Percentiles rank a stretch among this genome's conserved stretches.
These are phyloP conservation scores for Penicillium corylophilum DNA, from an alignment of 2,329 filamentous ascomycete species.

Conservation along the genomic window DNA sequence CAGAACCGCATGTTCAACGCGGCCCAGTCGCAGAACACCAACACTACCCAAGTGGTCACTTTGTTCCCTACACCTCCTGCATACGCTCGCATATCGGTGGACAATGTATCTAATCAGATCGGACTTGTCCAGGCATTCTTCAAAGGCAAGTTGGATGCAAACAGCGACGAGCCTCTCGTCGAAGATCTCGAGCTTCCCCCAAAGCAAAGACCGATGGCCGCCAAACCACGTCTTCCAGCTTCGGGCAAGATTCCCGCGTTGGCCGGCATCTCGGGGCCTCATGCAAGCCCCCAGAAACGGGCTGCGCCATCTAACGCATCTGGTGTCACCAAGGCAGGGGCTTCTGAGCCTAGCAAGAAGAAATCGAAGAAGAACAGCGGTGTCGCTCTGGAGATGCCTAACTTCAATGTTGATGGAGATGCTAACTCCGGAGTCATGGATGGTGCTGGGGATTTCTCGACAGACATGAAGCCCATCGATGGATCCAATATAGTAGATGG, in stretches of 20 bases:
- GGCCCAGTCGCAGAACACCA: conserved; percentile 72
- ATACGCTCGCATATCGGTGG: conserved; percentile 74
- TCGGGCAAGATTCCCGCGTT: conserved; percentile 46
- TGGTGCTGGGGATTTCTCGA: conserved; percentile 9
- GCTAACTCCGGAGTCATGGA: conserved; percentile 25
- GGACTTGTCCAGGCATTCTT: conserved; percentile 91
- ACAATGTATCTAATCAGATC: conserved; percentile 76
- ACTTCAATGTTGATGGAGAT: conserved; percentile 23
- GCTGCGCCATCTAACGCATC: conserved; percentile 30
- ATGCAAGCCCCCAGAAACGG: conserved; percentile 44
- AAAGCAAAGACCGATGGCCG: conserved; percentile 68
- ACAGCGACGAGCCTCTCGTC: conserved; percentile 75
- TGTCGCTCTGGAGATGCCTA: conserved; percentile 26
- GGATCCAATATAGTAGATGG: conserved; percentile 7
- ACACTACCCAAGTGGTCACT: conserved; percentile 52
- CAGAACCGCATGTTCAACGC: conserved; percentile 86
- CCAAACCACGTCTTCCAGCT: conserved; percentile 45
- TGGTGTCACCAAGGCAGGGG: conserved; percentile 26
- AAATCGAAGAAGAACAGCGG: conserved; percentile 44
- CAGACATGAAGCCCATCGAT: conserved; percentile 9
- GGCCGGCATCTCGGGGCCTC: conserved; percentile 30
- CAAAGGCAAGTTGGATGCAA: conserved; percentile 80
- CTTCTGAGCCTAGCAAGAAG: conserved; percentile 43
- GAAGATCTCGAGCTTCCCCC: conserved; percentile 93
- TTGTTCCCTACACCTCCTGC: conserved; percentile 64